phyloP scores from a whole-genome alignment of 352 stramenopile species.

The Pythium coloratum region DNA sequence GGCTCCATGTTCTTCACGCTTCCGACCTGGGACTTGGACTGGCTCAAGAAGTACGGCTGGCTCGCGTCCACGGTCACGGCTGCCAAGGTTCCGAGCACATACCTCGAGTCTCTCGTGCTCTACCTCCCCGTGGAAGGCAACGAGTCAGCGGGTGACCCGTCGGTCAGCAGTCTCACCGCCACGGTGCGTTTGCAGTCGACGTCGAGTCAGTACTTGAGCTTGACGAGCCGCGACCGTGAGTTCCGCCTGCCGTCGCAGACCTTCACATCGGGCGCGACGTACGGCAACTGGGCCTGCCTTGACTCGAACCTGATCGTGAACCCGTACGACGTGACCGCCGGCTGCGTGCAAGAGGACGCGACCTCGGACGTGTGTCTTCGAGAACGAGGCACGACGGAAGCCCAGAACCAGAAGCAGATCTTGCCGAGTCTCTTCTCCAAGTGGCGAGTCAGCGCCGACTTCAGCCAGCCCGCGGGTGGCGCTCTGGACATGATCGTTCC shows the following conservation, averaged over 20 bases:
- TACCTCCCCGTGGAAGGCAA: slow-evolving; percentile 1
- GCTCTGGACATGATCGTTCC: slow-evolving; percentile 10
- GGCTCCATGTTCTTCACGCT: not conserved
- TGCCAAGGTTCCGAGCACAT: slow-evolving; percentile 1
- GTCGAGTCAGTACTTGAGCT: not conserved
- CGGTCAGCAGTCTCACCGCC: not conserved
- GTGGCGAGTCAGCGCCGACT: slow-evolving; percentile 8
- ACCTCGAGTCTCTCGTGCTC: slow-evolving; percentile 4
- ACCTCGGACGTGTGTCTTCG: slow-evolving; percentile 6
- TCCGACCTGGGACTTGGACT: not conserved
- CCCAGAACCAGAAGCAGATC: not conserved
- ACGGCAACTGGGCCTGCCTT: not conserved
- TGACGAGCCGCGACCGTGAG: not conserved
- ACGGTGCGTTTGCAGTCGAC: too few species aligned
- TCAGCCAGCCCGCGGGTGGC: not conserved
- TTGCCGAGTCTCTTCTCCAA: slow-evolving; percentile 13
- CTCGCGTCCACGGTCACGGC: not conserved
- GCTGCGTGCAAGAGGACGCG: slow-evolving; percentile 7
- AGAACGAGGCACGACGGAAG: not conserved
- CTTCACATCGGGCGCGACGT: not conserved
- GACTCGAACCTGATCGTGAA: not conserved
- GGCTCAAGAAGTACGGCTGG: slow-evolving; percentile 18
- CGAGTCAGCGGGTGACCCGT: not conserved
- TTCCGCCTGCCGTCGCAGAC: slow-evolving; percentile 2
- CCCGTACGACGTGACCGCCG: slow-evolving; percentile 3